Evolutionary conservation across 768 basidiomycete species (phyloP), one percentile per base, ranked within the genome.

Genomic region (Lanmaoa rubissima): DNA sequence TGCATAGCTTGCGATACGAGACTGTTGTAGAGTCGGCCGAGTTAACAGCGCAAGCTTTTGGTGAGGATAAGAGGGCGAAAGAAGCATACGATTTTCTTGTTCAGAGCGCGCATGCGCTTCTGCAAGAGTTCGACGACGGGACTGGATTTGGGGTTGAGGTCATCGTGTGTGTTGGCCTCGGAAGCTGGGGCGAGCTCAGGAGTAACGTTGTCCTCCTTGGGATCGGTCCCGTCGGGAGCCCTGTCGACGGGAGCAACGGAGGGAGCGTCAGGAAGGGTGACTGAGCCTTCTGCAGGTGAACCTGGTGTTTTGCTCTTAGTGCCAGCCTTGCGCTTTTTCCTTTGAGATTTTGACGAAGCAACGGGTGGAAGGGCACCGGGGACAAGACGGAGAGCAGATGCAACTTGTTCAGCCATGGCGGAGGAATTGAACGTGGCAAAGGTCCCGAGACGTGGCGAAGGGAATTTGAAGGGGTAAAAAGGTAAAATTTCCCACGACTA

Each of bases 1-100:
- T 32, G 87, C 82, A 69, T 96, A 94, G 12, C 76, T 73, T 46
- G 85, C 76, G 77, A 92, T 83, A 59, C 93, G 84, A 58, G 79
- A 78, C 94, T 95, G 62, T 39, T 26, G 50, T 41, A 38, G 40
- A 53, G 55, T 50, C 16, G 46, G 47, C 28, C 56, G 57, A 42
- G 61, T 60, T 44, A 59, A 50, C 38, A 36, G 44, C 38, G 48
- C 61, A 24, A 66, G 50, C 53, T 3, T 17, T 45, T 45, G 28
- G 34, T 14, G 28, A 19, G 5, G 36, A 26, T 5, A 38, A 40
- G 26, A 51, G 45, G 35, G 61, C 19, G 62, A 75, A 46, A 32
- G 32, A 24, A 17, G 76, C 83, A 62, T 68, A 91, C 92, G 60
- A 94, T 90, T 75, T 94, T 95, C 79, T 94, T 94, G 53, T 78